Percentiles rank a stretch among this genome's conserved stretches.
Evolutionary conservation across 148 eudicot species (phyloP).

Genomic region (Camellia granthamiana): DNA sequence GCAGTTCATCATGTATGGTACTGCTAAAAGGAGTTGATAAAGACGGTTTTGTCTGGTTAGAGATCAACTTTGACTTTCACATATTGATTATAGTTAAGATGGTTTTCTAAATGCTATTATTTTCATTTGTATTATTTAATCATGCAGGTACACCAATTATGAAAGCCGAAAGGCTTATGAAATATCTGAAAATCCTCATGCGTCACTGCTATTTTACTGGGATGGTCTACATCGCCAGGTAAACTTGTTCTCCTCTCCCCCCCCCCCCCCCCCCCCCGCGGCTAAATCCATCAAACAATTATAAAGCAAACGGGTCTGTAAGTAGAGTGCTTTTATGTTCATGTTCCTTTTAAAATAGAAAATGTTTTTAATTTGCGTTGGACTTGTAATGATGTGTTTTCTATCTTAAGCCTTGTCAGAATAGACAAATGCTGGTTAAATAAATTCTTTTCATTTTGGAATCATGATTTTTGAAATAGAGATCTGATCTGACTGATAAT

Average conservation of each 20-base stretch:
- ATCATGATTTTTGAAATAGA: background rate
- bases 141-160: conserved; percentile 86
- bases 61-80: conserved; percentile 10
- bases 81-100: background rate
- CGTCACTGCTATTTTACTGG: conserved; percentile 90
- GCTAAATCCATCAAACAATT: background rate
- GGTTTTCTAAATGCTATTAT: background rate
- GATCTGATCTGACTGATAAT: background rate
- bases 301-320: too few relatives aligned
- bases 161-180: conserved; percentile 75
- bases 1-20: conserved; percentile 93
- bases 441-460: background rate
- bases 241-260: conserved; percentile 2
- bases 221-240: conserved; percentile 87
- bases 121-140: background rate
- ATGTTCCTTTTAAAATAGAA: too few relatives aligned
- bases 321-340: too few relatives aligned
- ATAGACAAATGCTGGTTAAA: background rate
- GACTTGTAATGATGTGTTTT: background rate
- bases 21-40: conserved; percentile 86
- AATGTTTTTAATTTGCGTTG: background rate
- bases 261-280: too few relatives aligned
- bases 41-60: conserved; percentile 95
- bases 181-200: conserved; percentile 82
- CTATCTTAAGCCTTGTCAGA: background rate